phyloP scores from a whole-genome alignment of 164 flowering plant species.

The Umbilicus rupestris region DNA sequence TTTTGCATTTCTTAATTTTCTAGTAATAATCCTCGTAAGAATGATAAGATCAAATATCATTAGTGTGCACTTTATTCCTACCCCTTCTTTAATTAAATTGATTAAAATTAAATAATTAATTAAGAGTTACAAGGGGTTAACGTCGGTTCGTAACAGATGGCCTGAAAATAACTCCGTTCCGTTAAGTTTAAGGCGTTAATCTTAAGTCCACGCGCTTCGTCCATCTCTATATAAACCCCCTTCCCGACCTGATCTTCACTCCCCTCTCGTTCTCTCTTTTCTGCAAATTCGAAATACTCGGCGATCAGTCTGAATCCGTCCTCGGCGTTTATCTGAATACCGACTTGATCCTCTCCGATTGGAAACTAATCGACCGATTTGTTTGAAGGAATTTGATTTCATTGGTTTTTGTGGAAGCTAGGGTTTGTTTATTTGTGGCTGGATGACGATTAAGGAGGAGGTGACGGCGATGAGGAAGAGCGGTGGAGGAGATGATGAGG shows the following conservation, averaged over 20 bases:
- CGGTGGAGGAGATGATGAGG: conserved; percentile 10
- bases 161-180: neutral
- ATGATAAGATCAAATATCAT: too few relatives aligned
- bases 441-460: conserved; percentile 4
- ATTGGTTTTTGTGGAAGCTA: neutral
- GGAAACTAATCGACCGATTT: neutral
- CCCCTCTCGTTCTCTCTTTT: neutral
- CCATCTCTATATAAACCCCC: neutral
- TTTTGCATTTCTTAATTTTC: too few relatives aligned
- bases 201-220: neutral
- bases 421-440: neutral
- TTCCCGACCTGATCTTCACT: neutral
- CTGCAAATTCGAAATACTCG: neutral
- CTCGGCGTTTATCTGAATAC: neutral
- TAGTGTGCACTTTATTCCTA: too few relatives aligned
- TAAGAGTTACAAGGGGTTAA: neutral
- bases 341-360: neutral
- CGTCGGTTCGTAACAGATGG: neutral
- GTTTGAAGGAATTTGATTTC: neutral
- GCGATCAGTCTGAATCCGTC: too few relatives aligned
- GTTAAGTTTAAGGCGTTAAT: neutral
- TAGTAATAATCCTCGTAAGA: too few relatives aligned
- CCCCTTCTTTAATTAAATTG: too few relatives aligned
- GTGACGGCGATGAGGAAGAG: conserved; percentile 18
- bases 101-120: too few relatives aligned